phyloP scores from a whole-genome alignment of 78 protist species.

The Reticulomyxa filosa region DNA sequence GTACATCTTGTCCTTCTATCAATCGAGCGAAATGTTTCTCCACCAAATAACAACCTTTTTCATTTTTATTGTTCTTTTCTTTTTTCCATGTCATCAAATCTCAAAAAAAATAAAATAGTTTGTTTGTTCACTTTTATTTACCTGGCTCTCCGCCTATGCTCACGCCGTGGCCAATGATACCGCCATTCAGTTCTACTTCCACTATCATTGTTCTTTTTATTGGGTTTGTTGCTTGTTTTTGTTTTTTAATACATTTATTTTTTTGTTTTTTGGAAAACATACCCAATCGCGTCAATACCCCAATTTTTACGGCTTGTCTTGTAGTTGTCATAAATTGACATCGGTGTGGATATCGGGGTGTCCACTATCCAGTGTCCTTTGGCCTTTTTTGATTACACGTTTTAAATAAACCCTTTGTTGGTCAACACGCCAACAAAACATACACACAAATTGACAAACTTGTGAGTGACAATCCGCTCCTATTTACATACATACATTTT shows the following conservation, averaged over 20 bases:
- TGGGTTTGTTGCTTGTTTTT: neutral
- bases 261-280: neutral
- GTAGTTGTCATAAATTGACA: neutral
- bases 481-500: no score
- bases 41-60: constrained; percentile 21
- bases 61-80: neutral
- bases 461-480: no score
- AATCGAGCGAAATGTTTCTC: constrained; percentile 31
- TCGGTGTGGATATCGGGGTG: no score
- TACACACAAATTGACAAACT: no score
- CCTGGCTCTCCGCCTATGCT: constrained; percentile 38
- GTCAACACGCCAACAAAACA: no score
- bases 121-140: no score
- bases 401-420: no score
- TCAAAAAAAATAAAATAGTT: no score
- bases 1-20: constrained; percentile 34
- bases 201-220: constrained; percentile 12
- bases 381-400: no score
- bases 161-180: constrained; percentile 26
- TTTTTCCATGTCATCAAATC: neutral
- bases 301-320: neutral
- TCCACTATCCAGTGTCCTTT: no score
- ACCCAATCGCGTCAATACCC: neutral
- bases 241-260: neutral
- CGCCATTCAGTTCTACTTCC: constrained; percentile 15